Evolutionary conservation across 371 early-diverging fungal genomes (phyloP).

Genomic region (Mucor lusitanicus): DNA sequence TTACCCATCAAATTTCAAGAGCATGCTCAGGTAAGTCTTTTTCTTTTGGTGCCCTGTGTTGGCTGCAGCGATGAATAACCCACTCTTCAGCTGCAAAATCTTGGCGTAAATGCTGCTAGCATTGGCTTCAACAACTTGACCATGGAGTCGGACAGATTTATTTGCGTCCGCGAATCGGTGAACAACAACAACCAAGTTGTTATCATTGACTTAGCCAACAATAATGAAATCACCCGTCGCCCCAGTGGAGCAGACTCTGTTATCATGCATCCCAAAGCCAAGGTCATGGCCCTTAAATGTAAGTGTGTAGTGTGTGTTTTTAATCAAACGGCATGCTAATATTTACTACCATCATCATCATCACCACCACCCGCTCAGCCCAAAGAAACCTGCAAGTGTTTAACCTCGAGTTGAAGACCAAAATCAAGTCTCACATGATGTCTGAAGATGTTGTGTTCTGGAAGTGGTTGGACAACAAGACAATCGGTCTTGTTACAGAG

Average conservation of each 20-base stretch:
- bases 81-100: conserved; percentile 73
- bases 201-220: conserved; percentile 90
- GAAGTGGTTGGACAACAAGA: conserved; percentile 91
- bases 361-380: too few species aligned
- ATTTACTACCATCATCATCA: too few species aligned
- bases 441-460: conserved; percentile 94
- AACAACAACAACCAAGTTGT: conserved; percentile 89
- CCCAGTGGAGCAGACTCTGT: conserved; percentile 98
- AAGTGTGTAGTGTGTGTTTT: not conserved
- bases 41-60: too few species aligned
- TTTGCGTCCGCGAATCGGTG: conserved; percentile 93
- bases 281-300: conserved; percentile 96
- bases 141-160: conserved; percentile 96
- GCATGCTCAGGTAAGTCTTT: conserved; percentile 84
- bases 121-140: conserved; percentile 97
- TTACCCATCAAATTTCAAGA: conserved; percentile 91
- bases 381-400: conserved; percentile 94
- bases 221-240: conserved; percentile 80
- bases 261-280: conserved; percentile 94
- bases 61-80: not conserved
- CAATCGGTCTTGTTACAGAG: conserved; percentile 92
- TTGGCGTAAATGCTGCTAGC: conserved; percentile 89
- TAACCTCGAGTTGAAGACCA: conserved; percentile 92
- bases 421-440: conserved; percentile 92
- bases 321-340: not conserved